Conservation (phyloP, 2,329 filamentous ascomycete genomes). For the Epichloe brachyelytri region DNA sequence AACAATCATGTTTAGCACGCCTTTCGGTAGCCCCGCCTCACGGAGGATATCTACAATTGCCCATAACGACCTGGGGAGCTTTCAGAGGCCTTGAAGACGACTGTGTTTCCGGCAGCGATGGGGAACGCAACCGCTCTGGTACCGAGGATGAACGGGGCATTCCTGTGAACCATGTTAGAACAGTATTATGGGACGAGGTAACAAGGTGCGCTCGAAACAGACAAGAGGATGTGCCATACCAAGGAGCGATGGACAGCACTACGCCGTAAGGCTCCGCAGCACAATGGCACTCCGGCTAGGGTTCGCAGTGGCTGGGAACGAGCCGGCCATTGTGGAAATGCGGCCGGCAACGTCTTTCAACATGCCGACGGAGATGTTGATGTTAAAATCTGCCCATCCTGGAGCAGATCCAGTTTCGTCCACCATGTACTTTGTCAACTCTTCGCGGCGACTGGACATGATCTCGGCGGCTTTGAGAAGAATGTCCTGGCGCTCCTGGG, state of each 20-base stretch:
- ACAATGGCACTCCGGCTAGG: conserved; percentile 41
- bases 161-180: conserved; percentile 27
- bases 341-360: conserved; percentile 31
- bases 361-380: conserved; percentile 22
- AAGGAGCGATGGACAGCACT: conserved; percentile 66
- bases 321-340: conserved; percentile 25
- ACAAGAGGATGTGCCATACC: conserved; percentile 35
- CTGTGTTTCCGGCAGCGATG: conserved; percentile 66
- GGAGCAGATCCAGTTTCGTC: conserved; percentile 30
- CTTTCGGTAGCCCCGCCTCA: conserved; percentile 64
- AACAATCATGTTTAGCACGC: conserved; percentile 62
- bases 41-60: conserved; percentile 50
- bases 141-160: conserved; percentile 43
- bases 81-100: conserved; percentile 61
- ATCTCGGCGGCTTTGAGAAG: conserved; percentile 57
- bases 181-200: not conserved
- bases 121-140: conserved; percentile 45
- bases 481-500: conserved; percentile 51
- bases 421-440: conserved; percentile 47
- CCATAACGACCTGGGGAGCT: conserved; percentile 47
- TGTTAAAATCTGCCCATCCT: conserved; percentile 29
- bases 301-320: conserved; percentile 21
- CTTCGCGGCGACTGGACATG: conserved; percentile 43
- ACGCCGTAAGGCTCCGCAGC: conserved; percentile 69
- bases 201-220: not conserved